Conservation (phyloP, 352 stramenopile genomes). For the Phytophthora agathidicida region DNA sequence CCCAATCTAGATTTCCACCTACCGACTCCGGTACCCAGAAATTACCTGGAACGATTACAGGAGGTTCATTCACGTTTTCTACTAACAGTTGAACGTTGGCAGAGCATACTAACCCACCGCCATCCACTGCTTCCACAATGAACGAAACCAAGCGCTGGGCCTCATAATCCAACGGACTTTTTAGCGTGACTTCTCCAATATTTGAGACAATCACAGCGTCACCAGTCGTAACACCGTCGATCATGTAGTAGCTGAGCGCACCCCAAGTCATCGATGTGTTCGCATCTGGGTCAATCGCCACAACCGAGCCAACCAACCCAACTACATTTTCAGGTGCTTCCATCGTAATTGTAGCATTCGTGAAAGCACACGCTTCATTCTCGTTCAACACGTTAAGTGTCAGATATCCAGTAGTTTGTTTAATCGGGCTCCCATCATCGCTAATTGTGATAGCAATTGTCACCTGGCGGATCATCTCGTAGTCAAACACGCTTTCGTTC, state of each 20-base stretch:
- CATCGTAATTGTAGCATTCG: not conserved
- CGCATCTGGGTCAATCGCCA: constrained; percentile 22
- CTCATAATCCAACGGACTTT: constrained; percentile 26
- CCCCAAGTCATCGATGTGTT: constrained; percentile 19
- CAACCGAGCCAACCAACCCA: constrained; percentile 11
- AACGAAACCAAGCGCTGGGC: constrained; percentile 10
- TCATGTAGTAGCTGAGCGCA: constrained; percentile 20
- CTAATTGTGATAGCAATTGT: constrained; percentile 9
- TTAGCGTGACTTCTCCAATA: constrained; percentile 16
- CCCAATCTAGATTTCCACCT: constrained; percentile 8
- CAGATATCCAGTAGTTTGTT: constrained; percentile 8
- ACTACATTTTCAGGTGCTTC: constrained; percentile 20
- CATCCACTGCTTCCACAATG: constrained; percentile 20
- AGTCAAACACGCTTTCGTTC: constrained; percentile 24
- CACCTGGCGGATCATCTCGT: constrained; percentile 13
- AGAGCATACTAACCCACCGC: constrained; percentile 19
- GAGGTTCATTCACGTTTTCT: constrained; percentile 45
- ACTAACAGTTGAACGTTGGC: constrained; percentile 13
- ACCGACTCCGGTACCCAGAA: constrained; percentile 58
- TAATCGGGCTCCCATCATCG: constrained; percentile 26
- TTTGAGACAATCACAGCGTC: constrained; percentile 1
- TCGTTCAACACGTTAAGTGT: constrained; percentile 14
- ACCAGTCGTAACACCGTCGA: not conserved
- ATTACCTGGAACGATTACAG: constrained; percentile 28
- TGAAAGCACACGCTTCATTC: constrained; percentile 28